phyloP scores from a whole-genome alignment of 2,329 filamentous ascomycete species.

The Aspergillus felis region DNA sequence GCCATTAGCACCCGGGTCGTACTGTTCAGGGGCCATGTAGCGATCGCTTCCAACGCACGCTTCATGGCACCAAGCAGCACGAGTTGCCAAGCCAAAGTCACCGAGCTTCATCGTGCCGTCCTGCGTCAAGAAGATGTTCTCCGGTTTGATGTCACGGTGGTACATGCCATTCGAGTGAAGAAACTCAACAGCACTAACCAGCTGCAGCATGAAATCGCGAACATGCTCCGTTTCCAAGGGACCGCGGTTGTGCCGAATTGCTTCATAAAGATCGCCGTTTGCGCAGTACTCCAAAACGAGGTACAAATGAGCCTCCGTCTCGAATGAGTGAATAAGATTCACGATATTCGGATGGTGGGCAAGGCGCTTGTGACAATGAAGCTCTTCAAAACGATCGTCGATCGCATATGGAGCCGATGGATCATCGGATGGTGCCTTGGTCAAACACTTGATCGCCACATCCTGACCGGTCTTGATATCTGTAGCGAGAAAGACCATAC shows the following conservation, averaged over 20 bases:
- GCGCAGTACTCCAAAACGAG: conserved; percentile 93
- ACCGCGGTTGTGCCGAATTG: conserved; percentile 82
- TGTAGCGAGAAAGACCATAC: conserved; percentile 93
- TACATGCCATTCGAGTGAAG: conserved; percentile 89
- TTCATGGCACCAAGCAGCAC: conserved; percentile 85
- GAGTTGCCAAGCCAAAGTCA: conserved; percentile 91
- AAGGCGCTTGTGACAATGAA: conserved; percentile 72
- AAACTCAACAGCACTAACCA: conserved; percentile 83
- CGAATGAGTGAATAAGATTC: conserved; percentile 85
- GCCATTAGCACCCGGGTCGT: conserved; percentile 78
- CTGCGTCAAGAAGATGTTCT: conserved; percentile 94
- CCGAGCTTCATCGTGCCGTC: conserved; percentile 91
- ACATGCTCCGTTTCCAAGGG: conserved; percentile 95
- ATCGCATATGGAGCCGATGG: conserved; percentile 62
- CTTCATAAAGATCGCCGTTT: conserved; percentile 95
- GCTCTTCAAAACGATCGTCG: conserved; percentile 65
- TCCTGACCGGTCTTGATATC: conserved; percentile 71
- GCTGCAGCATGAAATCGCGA: conserved; percentile 92
- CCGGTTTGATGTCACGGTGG: conserved; percentile 97
- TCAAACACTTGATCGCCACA: conserved; percentile 95
- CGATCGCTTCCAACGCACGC: conserved; percentile 93
- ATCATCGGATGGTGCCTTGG: conserved; percentile 67
- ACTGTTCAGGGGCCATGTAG: conserved; percentile 99
- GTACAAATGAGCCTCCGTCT: conserved; percentile 85
- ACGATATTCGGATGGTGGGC: conserved; percentile 85